phyloP scores from a whole-genome alignment of 2,329 filamentous ascomycete species.

The Elsinoe fawcettii region DNA sequence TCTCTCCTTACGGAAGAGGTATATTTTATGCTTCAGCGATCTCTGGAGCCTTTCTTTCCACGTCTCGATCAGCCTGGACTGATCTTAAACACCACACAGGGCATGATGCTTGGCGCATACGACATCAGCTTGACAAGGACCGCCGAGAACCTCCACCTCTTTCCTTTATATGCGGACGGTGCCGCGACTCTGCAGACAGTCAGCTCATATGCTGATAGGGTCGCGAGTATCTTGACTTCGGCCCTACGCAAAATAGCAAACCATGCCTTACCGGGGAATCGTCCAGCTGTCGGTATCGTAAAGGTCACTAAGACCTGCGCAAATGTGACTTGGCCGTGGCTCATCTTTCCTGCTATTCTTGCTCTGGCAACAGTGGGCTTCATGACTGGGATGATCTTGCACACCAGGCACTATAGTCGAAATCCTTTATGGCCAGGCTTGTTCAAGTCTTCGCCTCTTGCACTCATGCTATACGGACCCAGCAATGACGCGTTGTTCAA shows the following conservation, averaged over 20 bases:
- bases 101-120: background rate
- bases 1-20: background rate
- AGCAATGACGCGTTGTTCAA: background rate
- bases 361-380: background rate
- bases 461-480: background rate
- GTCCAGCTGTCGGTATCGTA: background rate
- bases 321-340: background rate
- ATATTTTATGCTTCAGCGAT: background rate
- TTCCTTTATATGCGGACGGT: background rate
- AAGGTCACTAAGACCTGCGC: background rate
- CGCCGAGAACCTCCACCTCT: background rate
- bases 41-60: background rate
- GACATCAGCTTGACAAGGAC: background rate
- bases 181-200: background rate
- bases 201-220: background rate
- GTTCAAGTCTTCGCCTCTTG: background rate
- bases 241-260: background rate
- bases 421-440: background rate
- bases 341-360: background rate
- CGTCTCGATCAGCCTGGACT: background rate
- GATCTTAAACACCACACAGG: background rate
- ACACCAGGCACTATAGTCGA: background rate
- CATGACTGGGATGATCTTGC: background rate
- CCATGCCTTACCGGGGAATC: background rate
- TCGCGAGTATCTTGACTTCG: background rate